Base-by-base conservation (phyloP, 169 alveolate genomes). In the Babesia bigemina region DNA sequence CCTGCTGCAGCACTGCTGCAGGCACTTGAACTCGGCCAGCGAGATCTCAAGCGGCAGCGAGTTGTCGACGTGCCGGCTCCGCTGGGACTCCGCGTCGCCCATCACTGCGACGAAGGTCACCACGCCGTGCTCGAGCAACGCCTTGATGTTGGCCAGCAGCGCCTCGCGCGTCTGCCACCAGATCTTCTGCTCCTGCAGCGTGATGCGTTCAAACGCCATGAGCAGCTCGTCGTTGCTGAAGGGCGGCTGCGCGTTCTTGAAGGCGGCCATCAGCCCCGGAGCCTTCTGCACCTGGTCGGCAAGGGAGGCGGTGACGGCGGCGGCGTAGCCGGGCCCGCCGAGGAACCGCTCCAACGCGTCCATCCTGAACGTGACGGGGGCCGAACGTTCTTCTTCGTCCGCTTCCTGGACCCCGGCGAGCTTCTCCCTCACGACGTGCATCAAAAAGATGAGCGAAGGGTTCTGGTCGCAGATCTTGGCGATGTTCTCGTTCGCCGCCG, bases 81-180 rank as follows among this genome's bases (percentile, higher is more conserved):
- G 48, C 13, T 12, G 33, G 13, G 16, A 36, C 28, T 9, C 48
- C 26, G 22, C 45, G 28, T 55, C 44, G 17, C 65, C 69, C 3
- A 22, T 66, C 59, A 44, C 62, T n/a, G 28, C 26, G 0, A 44
- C 58, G 50, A 53, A 36, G 48, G 58, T 22, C 13, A 26, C 42
- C 10, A 9, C 19, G 11, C 70, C 78, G 8, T 13, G 24, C 26
- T 67, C 63, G 21, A 71, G 39, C 52, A 26, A 12, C 4, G 42
- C 36, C 78, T 66, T 81, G 56, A 81, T 72, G 36, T 42, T 44
- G 24, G 62, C 52, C 45, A 71, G 48, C 22, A 47, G 22, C 26
- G 39, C 7, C 63, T 81, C 83, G 29, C 88, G 70, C 21, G 19
- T 33, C n/a, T 24, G 24, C 88, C 88, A 81, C 88, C 88, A 81